Evolutionary conservation across 768 basidiomycete species (phyloP), one percentile per base, ranked within the genome.

Genomic region (Leucocoprinus leucothites): DNA sequence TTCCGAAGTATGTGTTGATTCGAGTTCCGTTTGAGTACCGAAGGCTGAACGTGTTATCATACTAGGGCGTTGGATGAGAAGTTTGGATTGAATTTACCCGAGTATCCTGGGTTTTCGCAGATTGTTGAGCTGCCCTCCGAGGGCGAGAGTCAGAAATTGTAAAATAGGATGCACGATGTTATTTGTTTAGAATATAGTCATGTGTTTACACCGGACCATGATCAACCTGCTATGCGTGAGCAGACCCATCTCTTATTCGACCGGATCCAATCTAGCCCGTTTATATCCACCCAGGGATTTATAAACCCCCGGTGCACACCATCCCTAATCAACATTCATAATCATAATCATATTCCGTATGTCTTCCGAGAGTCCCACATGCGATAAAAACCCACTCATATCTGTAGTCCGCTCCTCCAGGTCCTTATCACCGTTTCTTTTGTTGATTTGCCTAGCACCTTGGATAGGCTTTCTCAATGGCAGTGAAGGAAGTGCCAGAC

Each of bases 71-170:
- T 97, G 62, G 87, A 82, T 52, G 80, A 88, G 60, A 91, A 84
- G 65, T 91, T 80, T 65, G 67, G 82, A 55, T 78, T 98, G 38
- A 86, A 95, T 65, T 71, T 98, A 19, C 94, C 94, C 0, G 68
- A 76, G 35, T 98, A 98, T 70, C 85, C 85, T 22, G 91, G 85
- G 0, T 76, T 73, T 19, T 82, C 85, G 18, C 95, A 96, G 69
- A 88, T 97, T 43, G 91, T 97, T 11, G 93, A 98, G 63, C 71
- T 95, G n/a, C 48, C n/a, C n/a, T n/a, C n/a, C n/a, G n/a, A n/a
- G 22, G 57, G 59, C 14, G 26, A 44, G 9, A 7, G 26, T 8
- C 54, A 56, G 41, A 56, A 56, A 18, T 18, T 49, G 24, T 53
- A 53, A 19, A 50, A 48, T n/a, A 7, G 11, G 31, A 11, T n/a